phyloP scores from a whole-genome alignment of 2,329 filamentous ascomycete genomes.

The Hypoxylon sp. region DNA sequence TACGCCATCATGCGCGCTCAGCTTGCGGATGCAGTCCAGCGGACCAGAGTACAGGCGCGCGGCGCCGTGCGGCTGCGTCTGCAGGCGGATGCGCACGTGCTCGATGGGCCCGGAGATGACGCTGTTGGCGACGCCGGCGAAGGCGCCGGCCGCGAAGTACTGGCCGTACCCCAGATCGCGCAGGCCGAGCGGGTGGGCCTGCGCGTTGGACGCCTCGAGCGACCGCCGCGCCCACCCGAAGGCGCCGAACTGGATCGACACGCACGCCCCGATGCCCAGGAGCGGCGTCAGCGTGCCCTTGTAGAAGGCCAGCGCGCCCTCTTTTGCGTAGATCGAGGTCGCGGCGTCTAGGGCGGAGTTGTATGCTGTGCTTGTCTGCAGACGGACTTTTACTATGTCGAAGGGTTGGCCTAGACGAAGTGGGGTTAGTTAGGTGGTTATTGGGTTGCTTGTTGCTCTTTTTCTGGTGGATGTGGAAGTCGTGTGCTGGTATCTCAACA shows the following conservation, averaged over 20 bases:
- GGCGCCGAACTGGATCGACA: constrained; percentile 97
- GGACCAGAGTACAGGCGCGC: constrained; percentile 82
- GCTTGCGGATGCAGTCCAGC: constrained; percentile 87
- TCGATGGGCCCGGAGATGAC: constrained; percentile 91
- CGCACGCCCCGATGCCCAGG: constrained; percentile 94
- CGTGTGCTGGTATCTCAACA: constrained; percentile 4
- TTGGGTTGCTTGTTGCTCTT: too few relatives aligned
- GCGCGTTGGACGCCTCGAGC: constrained; percentile 78
- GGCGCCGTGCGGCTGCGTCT: constrained; percentile 92
- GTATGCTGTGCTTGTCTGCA: constrained; percentile 89
- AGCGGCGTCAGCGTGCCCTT: constrained; percentile 96
- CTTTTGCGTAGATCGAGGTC: constrained; percentile 82
- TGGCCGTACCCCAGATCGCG: constrained; percentile 76
- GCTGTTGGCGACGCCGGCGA: constrained; percentile 90
- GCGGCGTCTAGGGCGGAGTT: constrained; percentile 82
- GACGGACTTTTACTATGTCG: constrained; percentile 96
- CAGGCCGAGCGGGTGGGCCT: constrained; percentile 61
- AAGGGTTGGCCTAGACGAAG: constrained; percentile 71
- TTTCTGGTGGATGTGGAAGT: neutral
- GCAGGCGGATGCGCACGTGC: constrained; percentile 93
- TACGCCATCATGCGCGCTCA: constrained; percentile 69
- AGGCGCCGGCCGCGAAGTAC: constrained; percentile 90
- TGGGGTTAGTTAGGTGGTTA: constrained; percentile 9
- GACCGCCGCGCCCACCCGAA: constrained; percentile 92
- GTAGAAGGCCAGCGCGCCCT: constrained; percentile 90